Evolutionary conservation across 176 grass and related monocot species (phyloP).

Genomic region (Carex kokanica): DNA sequence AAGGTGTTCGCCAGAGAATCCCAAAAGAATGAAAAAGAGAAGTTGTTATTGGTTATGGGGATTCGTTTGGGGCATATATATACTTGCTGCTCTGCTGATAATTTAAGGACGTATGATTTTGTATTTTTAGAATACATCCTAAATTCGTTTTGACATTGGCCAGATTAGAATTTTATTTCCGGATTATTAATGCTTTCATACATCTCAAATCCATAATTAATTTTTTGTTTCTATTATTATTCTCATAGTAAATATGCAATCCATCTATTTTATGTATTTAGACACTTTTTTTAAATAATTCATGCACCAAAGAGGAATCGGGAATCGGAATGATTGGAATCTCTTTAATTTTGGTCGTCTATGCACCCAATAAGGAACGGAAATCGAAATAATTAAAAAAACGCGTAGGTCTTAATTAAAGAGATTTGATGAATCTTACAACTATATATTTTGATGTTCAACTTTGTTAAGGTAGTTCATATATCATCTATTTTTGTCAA

Average conservation of each 20-base stretch:
- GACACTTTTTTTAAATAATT: neutral
- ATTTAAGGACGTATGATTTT: neutral
- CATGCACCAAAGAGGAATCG: neutral
- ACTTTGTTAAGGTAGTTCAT: neutral
- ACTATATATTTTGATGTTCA: neutral
- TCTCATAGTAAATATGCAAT: neutral
- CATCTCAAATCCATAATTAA: neutral
- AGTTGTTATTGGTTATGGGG: conserved; percentile 4
- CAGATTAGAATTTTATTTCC: neutral
- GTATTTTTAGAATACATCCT: neutral
- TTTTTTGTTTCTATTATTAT: neutral
- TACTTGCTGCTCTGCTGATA: neutral
- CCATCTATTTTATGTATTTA: neutral
- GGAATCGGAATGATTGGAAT: neutral
- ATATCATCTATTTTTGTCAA: neutral
- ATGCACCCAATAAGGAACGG: neutral
- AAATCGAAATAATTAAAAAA: neutral
- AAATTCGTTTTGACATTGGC: neutral
- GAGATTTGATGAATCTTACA: too few species aligned
- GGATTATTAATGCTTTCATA: conserved; percentile 8
- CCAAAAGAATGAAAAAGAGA: neutral
- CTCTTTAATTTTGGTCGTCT: neutral
- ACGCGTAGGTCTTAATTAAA: neutral
- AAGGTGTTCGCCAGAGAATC: conserved; percentile 23
- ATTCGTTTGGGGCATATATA: neutral